These are phyloP conservation scores for Erysimum cheiri DNA, from an alignment of 441 rosid genomes.

Conservation along the genomic window DNA sequence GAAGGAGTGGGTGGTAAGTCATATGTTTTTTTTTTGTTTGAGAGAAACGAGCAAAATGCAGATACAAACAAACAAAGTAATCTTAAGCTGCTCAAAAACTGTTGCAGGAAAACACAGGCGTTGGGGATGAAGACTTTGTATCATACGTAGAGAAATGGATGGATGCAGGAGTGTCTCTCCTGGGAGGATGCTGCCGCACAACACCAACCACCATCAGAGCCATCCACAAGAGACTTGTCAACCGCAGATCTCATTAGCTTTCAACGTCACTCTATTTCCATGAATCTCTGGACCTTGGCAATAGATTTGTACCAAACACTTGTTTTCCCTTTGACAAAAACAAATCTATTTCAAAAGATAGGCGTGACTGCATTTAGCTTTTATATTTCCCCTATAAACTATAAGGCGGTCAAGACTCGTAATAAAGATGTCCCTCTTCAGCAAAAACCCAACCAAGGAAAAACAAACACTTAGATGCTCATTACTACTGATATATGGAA, in stretches of 20 bases:
- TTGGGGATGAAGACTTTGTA: constrained; percentile 75
- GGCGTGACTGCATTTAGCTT: not conserved
- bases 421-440: too few relatives aligned
- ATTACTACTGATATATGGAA: not conserved
- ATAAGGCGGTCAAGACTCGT: not conserved
- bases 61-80: not conserved
- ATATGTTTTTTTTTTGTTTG: not conserved
- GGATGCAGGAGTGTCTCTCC: constrained; percentile 74
- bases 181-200: constrained; percentile 91
- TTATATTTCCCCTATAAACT: not conserved
- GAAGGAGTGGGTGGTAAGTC: constrained; percentile 91
- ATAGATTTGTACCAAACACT: constrained; percentile 15
- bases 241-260: constrained; percentile 39
- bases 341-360: constrained; percentile 2
- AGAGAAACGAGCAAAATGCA: not conserved
- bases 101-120: constrained; percentile 81
- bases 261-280: not conserved
- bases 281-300: not conserved
- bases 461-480: not conserved
- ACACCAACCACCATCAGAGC: constrained; percentile 79
- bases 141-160: constrained; percentile 76
- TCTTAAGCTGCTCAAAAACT: constrained; percentile 2
- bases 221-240: constrained; percentile 55
- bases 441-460: not conserved
- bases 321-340: not conserved